Conservation (phyloP, 352 stramenopile species). For the Phytopythium helicoides region DNA sequence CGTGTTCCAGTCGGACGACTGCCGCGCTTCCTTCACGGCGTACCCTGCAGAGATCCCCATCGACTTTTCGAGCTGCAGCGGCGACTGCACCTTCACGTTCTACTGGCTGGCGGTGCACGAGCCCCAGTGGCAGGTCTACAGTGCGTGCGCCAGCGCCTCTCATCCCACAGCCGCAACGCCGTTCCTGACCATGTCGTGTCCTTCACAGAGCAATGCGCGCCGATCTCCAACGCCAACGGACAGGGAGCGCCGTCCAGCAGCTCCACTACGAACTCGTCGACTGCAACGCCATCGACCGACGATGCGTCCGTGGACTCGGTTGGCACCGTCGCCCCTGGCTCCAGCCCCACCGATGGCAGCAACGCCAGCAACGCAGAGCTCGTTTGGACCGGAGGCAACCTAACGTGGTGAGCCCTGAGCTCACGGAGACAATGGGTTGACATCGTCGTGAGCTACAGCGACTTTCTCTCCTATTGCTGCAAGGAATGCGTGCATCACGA, state of each 20-base stretch:
- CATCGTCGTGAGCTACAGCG: background rate
- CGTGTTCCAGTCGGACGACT: slow-evolving; percentile 33
- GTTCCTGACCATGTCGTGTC: background rate
- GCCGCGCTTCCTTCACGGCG: slow-evolving; percentile 25
- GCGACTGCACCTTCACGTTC: slow-evolving; percentile 37
- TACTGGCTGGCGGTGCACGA: slow-evolving; percentile 40
- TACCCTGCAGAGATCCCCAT: slow-evolving; percentile 31
- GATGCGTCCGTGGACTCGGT: too few relatives aligned
- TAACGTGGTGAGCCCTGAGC: slow-evolving; percentile 5
- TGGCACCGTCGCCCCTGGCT: too few relatives aligned
- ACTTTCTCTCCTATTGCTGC: slow-evolving; percentile 5
- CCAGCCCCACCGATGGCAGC: too few relatives aligned
- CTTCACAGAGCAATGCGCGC: slow-evolving; percentile 14
- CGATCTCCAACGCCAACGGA: slow-evolving; percentile 5
- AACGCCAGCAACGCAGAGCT: too few relatives aligned
- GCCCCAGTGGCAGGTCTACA: slow-evolving; percentile 27
- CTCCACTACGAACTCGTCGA: too few relatives aligned
- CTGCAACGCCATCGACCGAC: too few relatives aligned
- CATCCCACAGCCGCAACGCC: too few relatives aligned
- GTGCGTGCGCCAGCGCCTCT: slow-evolving; percentile 15
- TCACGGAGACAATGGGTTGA: too few relatives aligned
- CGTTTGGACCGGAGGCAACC: too few relatives aligned
- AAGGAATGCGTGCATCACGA: background rate
- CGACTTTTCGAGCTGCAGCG: slow-evolving; percentile 40
- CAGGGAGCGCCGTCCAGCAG: background rate